Percentiles rank a stretch among this genome's conserved stretches.
phyloP scores from a whole-genome alignment of 1,284 basidiomycete genomes.

The Ganoderma multipileum region DNA sequence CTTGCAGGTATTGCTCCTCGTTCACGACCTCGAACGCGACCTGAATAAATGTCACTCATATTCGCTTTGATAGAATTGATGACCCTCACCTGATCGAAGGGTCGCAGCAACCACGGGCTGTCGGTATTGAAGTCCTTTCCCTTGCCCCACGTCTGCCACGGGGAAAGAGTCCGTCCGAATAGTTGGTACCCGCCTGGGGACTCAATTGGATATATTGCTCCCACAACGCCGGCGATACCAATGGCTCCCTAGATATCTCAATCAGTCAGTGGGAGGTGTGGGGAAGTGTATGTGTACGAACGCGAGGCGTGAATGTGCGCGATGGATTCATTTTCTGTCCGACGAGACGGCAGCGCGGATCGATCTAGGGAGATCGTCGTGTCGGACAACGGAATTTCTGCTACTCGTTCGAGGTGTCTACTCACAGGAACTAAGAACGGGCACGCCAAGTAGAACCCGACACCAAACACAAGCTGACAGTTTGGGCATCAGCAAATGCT shows the following conservation, averaged over 20 bases:
- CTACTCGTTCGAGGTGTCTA: background rate
- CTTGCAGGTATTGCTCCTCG: slow-evolving; percentile 55
- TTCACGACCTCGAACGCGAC: slow-evolving; percentile 53
- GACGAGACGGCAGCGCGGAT: slow-evolving; percentile 64
- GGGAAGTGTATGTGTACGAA: slow-evolving; percentile 37
- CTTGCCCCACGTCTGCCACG: slow-evolving; percentile 69
- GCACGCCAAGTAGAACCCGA: slow-evolving; percentile 68
- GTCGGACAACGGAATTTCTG: background rate
- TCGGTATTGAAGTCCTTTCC: slow-evolving; percentile 53
- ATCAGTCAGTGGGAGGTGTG: background rate
- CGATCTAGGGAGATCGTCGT: slow-evolving; percentile 48
- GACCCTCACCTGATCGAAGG: slow-evolving; percentile 66
- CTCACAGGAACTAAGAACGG: slow-evolving; percentile 66
- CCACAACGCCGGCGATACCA: slow-evolving; percentile 65
- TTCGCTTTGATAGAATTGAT: background rate
- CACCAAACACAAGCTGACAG: slow-evolving; percentile 60
- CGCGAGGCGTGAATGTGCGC: slow-evolving; percentile 63
- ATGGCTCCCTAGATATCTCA: slow-evolving; percentile 57
- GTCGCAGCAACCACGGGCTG: slow-evolving; percentile 65
- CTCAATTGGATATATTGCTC: slow-evolving; percentile 71
- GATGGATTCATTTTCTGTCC: slow-evolving; percentile 75
- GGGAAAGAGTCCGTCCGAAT: slow-evolving; percentile 62
- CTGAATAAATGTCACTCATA: slow-evolving; percentile 36
- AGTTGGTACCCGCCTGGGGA: slow-evolving; percentile 74
- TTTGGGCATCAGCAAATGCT: background rate